A percentile compares a stretch with the other conserved stretches of the same genome.
Evolutionary conservation across 2,329 filamentous ascomycete genomes (phyloP).

Genomic region (Colletotrichum nymphaeae): DNA sequence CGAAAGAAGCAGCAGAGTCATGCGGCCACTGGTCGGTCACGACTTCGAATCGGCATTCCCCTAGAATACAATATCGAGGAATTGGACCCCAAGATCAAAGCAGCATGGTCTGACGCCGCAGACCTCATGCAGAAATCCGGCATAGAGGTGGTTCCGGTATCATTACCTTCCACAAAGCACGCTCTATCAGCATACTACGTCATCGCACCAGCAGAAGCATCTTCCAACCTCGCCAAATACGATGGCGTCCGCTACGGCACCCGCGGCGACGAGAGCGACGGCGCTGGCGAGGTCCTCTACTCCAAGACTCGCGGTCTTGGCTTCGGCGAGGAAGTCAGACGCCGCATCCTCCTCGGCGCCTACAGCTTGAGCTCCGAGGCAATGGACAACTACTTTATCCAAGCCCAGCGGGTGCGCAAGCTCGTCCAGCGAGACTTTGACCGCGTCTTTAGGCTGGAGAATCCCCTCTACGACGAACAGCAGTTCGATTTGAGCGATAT

Average conservation of each 20-base stretch:
- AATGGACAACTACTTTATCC: constrained; percentile 96
- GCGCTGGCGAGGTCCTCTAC: constrained; percentile 75
- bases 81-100: constrained; percentile 75
- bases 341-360: constrained; percentile 88
- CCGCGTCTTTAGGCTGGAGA: constrained; percentile 74
- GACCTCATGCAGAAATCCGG: constrained; percentile 70
- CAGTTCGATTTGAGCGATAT: constrained; percentile 72
- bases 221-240: constrained; percentile 96
- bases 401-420: constrained; percentile 88
- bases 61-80: constrained; percentile 90
- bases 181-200: constrained; percentile 96
- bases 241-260: constrained; percentile 94
- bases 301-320: constrained; percentile 77
- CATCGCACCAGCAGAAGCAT: constrained; percentile 92
- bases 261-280: constrained; percentile 63
- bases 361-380: constrained; percentile 91
- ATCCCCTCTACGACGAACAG: constrained; percentile 71
- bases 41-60: constrained; percentile 67
- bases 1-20: constrained; percentile 59
- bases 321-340: constrained; percentile 87
- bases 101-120: constrained; percentile 76
- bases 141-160: constrained; percentile 79
- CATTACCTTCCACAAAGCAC: constrained; percentile 83
- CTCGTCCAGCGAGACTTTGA: constrained; percentile 91
- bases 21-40: constrained; percentile 32